Base-by-base conservation (phyloP, 257 asterid species). In the Solanum okadae region DNA sequence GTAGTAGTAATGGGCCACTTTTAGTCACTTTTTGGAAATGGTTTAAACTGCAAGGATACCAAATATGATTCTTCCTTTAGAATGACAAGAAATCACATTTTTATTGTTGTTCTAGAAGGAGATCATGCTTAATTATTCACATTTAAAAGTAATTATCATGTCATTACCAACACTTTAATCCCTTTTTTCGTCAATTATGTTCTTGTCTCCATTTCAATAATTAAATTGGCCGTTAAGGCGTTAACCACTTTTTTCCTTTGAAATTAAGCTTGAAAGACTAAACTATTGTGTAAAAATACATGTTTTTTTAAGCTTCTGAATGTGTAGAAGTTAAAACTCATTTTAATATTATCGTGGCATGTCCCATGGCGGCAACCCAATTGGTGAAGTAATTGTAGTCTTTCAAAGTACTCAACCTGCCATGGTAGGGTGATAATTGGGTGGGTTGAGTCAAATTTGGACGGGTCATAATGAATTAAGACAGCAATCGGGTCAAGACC, bases 311-410 rank as follows among this genome's bases (percentile, higher is more conserved):
- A 5, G 23, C 56, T 46, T 52, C 13, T 10, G 16, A 65, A 11
- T 23, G 70, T 63, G 29, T 25, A 10, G 4, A 65, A 65, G 33
- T 25, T 65, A 12, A 42, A n/a, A 65, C 73, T 67, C 73, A 25
- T 25, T 25, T 67, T 67, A 31, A 67, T 67, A 25, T 12, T 27
- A 25, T 5, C 35, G 3, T 25, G 31, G 68, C 4, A 4, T 25
- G 89, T 92, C 98, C 92, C 90, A 89, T 42, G 46, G 46, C 44
- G 10, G 31, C 38, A 22, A 2, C 34, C 70, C 44, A 40, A 61
- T 83, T 42, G 42, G 91, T 92, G 93, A 92, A 33, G 89, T 93
- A 46, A 77, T 59, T 20, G 56, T 86, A 46, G n/a, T 25, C 86
- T 87, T 79, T 33, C 5, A 15, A 52, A 91, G 93, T 82, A 89